Conservation (phyloP, 2,329 filamentous ascomycete species). For the Claviceps sp. region DNA sequence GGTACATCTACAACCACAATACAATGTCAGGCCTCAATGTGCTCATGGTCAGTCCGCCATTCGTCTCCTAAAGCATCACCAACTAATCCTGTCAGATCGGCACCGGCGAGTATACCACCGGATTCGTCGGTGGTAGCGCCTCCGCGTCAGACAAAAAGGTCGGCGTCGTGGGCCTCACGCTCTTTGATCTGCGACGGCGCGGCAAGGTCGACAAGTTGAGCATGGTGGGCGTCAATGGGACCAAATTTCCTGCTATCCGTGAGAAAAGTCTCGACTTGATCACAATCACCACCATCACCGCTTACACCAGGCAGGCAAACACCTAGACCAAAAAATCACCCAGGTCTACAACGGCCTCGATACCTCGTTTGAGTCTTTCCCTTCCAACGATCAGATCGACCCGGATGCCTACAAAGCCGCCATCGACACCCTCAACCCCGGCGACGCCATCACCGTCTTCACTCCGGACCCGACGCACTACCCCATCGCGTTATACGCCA, state of each 20-base stretch:
- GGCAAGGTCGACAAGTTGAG: constrained; percentile 76
- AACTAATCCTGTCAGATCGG: constrained; percentile 44
- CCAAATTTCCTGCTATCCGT: constrained; percentile 87
- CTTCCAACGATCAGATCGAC: constrained; percentile 58
- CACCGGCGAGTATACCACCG: constrained; percentile 93
- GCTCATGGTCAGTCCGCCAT: constrained; percentile 45
- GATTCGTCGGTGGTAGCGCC: constrained; percentile 72
- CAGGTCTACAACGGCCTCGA: constrained; percentile 82
- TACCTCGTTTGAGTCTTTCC: constrained; percentile 73
- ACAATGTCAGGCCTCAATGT: constrained; percentile 49
- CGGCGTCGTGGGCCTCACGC: constrained; percentile 77
- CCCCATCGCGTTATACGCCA: constrained; percentile 83
- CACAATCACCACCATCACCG: background rate
- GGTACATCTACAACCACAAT: constrained; percentile 18
- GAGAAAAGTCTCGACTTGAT: constrained; percentile 17
- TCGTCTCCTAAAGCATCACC: background rate
- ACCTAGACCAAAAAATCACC: constrained; percentile 77
- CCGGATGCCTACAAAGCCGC: constrained; percentile 77
- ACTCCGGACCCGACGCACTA: constrained; percentile 89
- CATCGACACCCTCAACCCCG: constrained; percentile 68
- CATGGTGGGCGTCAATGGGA: constrained; percentile 83
- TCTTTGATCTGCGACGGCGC: constrained; percentile 77
- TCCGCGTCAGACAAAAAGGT: constrained; percentile 93
- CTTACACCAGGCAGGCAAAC: constrained; percentile 44
- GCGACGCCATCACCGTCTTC: constrained; percentile 91